phyloP scores from a whole-genome alignment of 139 green algal species.

The Closterium sp. region DNA sequence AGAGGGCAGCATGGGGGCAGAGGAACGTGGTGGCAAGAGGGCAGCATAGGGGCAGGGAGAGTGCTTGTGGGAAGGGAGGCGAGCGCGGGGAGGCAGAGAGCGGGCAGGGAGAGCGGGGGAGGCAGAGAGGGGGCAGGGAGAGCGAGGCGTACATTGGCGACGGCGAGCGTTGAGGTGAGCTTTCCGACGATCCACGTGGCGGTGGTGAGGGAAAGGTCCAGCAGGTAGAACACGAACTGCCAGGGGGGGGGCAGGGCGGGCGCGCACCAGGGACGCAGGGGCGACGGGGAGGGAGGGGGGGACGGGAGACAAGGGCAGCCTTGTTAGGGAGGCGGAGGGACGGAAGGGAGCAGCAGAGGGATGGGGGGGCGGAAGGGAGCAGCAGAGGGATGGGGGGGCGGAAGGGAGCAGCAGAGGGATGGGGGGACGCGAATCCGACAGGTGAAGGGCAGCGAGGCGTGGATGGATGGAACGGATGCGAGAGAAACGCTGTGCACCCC shows the following conservation, averaged over 20 bases:
- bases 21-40: background rate
- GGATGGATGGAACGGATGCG: background rate
- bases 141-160: background rate
- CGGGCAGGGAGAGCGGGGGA: too few relatives aligned
- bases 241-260: too few relatives aligned
- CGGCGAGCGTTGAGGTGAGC: background rate
- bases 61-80: too few relatives aligned
- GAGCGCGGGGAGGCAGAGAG: too few relatives aligned
- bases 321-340: background rate
- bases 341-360: too few relatives aligned
- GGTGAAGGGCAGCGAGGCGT: background rate
- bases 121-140: too few relatives aligned
- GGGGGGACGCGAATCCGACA: background rate
- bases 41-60: background rate
- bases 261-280: too few relatives aligned
- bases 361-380: too few relatives aligned
- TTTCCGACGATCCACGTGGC: background rate
- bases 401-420: background rate
- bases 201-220: background rate
- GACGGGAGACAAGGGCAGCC: background rate
- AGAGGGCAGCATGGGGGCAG: background rate
- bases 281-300: background rate
- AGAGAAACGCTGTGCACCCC: too few relatives aligned
- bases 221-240: background rate
- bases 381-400: background rate